These are phyloP conservation scores for Claviceps maximensis DNA, from an alignment of 2,329 filamentous ascomycete species.

Conservation along the genomic window DNA sequence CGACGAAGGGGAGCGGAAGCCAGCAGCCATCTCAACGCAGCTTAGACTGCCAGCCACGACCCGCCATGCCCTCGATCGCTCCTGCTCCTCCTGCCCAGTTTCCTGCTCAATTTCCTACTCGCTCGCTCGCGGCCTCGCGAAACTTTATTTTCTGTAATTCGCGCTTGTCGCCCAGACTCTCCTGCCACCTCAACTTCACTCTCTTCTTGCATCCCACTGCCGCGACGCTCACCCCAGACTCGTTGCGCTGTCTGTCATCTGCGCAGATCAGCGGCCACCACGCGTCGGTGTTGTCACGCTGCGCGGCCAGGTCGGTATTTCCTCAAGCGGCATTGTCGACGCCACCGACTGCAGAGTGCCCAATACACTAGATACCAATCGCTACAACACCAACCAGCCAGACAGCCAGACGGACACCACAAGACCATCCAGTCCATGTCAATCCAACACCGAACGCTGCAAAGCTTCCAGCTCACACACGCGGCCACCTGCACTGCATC, in stretches of 20 bases:
- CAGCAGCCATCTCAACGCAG: slow-evolving; percentile 1
- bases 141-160: slow-evolving; percentile 3
- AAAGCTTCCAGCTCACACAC: background rate
- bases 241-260: background rate
- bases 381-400: background rate
- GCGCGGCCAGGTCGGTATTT: background rate
- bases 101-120: background rate
- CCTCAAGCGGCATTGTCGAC: slow-evolving; percentile 1
- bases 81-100: background rate
- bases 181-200: background rate
- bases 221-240: background rate
- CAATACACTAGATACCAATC: background rate
- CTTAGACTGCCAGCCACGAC: slow-evolving; percentile 5
- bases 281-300: background rate
- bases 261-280: background rate
- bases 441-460: background rate
- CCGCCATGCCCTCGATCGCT: slow-evolving; percentile 1
- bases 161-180: background rate
- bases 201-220: background rate
- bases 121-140: background rate
- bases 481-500: slow-evolving; percentile 3
- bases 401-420: no score
- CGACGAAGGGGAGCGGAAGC: no score
- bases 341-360: slow-evolving; percentile 1
- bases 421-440: background rate